Percentiles rank a stretch among this genome's conserved stretches.
phyloP scores from a whole-genome alignment of 192 early-diverging fungal genomes.

The Coemansia sp. region DNA sequence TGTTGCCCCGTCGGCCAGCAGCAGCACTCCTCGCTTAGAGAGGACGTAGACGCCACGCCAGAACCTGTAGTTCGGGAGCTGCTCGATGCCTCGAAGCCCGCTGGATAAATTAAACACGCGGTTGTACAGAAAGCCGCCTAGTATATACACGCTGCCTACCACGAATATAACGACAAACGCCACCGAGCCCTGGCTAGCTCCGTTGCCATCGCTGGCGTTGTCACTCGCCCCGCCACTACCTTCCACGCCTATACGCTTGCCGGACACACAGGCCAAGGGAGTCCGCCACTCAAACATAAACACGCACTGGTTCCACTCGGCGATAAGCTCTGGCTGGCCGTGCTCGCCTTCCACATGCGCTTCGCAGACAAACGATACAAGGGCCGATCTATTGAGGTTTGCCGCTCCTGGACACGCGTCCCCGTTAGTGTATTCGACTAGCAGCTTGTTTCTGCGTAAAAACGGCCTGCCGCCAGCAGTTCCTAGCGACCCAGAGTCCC shows the following conservation, averaged over 20 bases:
- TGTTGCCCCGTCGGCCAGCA: slow-evolving; percentile 3
- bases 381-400: slow-evolving; percentile 28
- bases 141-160: slow-evolving; percentile 49
- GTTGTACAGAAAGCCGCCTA: slow-evolving; percentile 57
- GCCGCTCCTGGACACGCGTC: slow-evolving; percentile 30
- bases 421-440: slow-evolving; percentile 45
- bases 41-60: slow-evolving; percentile 48
- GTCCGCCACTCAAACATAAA: slow-evolving; percentile 59
- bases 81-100: slow-evolving; percentile 51
- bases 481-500: slow-evolving; percentile 24
- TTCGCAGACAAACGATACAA: slow-evolving; percentile 50
- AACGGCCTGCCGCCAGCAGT: slow-evolving; percentile 14
- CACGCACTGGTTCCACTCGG: slow-evolving; percentile 43
- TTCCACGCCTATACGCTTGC: not conserved
- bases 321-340: slow-evolving; percentile 48
- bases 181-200: slow-evolving; percentile 24
- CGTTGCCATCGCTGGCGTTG: not conserved
- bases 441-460: slow-evolving; percentile 36
- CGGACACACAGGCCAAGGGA: slow-evolving; percentile 31
- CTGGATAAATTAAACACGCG: slow-evolving; percentile 51
- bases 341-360: slow-evolving; percentile 1
- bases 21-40: slow-evolving; percentile 11
- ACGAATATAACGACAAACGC: slow-evolving; percentile 45
- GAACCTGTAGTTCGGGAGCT: slow-evolving; percentile 55
- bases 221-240: not conserved